These are phyloP conservation scores for Musa schizocarpa DNA, from an alignment of 176 grass and related monocot species.

Conservation along the genomic window DNA sequence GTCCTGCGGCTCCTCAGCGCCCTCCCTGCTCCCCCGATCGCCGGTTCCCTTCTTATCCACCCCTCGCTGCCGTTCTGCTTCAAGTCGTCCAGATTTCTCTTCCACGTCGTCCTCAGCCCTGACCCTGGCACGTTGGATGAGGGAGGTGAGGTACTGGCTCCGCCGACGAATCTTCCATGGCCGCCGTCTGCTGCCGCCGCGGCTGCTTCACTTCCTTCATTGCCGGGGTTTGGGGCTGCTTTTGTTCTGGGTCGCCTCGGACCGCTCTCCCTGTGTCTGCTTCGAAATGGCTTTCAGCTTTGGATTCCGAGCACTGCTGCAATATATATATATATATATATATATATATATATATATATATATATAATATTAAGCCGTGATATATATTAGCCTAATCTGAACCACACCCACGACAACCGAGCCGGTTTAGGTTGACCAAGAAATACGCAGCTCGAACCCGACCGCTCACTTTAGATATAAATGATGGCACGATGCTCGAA, in stretches of 20 bases:
- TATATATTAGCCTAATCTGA: too few relatives aligned
- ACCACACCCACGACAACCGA: too few relatives aligned
- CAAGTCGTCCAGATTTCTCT: slow-evolving; percentile 17
- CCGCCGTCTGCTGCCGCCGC: background rate
- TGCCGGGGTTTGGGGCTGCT: background rate
- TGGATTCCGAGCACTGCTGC: background rate
- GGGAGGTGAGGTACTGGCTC: slow-evolving; percentile 41
- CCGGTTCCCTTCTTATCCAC: slow-evolving; percentile 28
- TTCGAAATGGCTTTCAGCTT: background rate
- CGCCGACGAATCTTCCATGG: slow-evolving; percentile 40
- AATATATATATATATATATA: too few relatives aligned
- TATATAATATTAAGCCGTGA: too few relatives aligned
- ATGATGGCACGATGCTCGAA: too few relatives aligned
- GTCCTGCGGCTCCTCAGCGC: background rate
- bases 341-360: too few relatives aligned
- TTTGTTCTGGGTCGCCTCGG: background rate
- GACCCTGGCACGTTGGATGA: slow-evolving; percentile 48
- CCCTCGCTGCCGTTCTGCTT: slow-evolving; percentile 7
- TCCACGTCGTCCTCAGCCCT: slow-evolving; percentile 23
- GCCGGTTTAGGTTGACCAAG: too few relatives aligned
- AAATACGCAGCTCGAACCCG: too few relatives aligned
- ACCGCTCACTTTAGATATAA: too few relatives aligned
- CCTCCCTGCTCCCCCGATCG: too few relatives aligned
- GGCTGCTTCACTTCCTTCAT: slow-evolving; percentile 1
- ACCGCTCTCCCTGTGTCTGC: background rate